Evolutionary conservation across 331 rosid species (phyloP).

Genomic region (Rosa hybrid): DNA sequence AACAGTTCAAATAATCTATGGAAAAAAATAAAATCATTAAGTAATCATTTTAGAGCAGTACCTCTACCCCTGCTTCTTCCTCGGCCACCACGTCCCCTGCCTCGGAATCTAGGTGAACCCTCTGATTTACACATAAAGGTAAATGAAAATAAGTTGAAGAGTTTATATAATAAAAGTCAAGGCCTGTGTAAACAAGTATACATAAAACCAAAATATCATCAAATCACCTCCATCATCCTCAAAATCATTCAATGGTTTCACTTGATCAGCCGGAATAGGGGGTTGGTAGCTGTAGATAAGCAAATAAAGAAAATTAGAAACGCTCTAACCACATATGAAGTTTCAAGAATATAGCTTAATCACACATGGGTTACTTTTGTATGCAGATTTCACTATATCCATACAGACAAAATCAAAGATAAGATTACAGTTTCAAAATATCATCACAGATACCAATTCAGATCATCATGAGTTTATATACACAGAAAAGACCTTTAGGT

Average conservation of each 20-base stretch:
- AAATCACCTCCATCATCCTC: constrained; percentile 77
- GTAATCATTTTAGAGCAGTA: constrained; percentile 19
- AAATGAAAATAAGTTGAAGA: constrained; percentile 4
- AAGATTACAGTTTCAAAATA: not conserved
- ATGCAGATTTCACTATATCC: not conserved
- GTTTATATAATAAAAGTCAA: constrained; percentile 2
- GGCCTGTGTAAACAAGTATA: not conserved
- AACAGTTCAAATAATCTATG: not conserved
- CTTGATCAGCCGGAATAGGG: constrained; percentile 83
- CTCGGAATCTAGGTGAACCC: constrained; percentile 61
- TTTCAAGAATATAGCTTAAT: not conserved
- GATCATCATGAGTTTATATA: not conserved
- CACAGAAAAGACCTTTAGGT: not conserved
- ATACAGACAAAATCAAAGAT: not conserved
- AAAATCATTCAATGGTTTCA: constrained; percentile 72
- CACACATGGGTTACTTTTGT: not conserved
- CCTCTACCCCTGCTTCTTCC: constrained; percentile 68
- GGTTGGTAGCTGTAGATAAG: constrained; percentile 62
- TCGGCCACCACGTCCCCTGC: constrained; percentile 65
- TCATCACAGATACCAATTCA: not conserved
- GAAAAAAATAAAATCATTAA: not conserved
- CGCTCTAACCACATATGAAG: not conserved
- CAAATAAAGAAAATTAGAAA: constrained; percentile 22
- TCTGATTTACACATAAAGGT: constrained; percentile 46
- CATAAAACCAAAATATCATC: constrained; percentile 8